Base-by-base conservation (phyloP, 768 basidiomycete genomes). In the Termitomyces sp. region DNA sequence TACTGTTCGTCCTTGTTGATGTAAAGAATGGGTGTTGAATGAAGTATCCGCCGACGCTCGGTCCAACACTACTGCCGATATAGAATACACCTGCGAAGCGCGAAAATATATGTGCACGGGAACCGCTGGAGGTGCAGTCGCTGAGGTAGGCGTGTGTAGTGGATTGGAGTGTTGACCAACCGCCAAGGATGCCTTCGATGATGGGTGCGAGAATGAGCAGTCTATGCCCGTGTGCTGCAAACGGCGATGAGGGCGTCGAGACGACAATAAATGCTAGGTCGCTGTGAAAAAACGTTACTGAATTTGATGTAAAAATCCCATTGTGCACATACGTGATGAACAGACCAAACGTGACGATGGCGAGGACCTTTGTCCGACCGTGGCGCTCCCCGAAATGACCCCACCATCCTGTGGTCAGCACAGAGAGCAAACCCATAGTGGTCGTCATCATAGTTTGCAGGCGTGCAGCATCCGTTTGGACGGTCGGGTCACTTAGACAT, bases 331-430 rank as follows among this genome's bases (percentile, higher is more conserved):
- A 77, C 71, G 76, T 73, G 55, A 72, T 66, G 63, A 78, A 71
- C 18, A 75, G 57, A 18, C 94, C 92, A 26, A 88, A 67, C 0
- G 88, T 83, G 10, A 86, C 73, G 28, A 87, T 75, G 6, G 88
- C 86, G 56, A 96, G 81, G 24, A 95, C 86, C 52, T 77, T 82
- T 3, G 87, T 92, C 47, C 94, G 78, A 14, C 94, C 94, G 62
- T 87, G 72, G 22, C 84, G 77, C 67, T 96, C 92, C 30, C 90
- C 84, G 54, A 87, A 88, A 56, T 83, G 83, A 30, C 92, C 91
- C 94, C 94, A 97, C 83, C 87, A 93, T 2, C 87, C 90, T 0
- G 92, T 91, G 5, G 91, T 94, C 30, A 95, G 70, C 0, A 91
- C 92, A 20, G 88, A 88, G 14, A 97, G 79, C 4, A 85, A 63